These are phyloP conservation scores for Piloderma croceum DNA, from an alignment of 768 basidiomycete genomes.

Conservation along the genomic window DNA sequence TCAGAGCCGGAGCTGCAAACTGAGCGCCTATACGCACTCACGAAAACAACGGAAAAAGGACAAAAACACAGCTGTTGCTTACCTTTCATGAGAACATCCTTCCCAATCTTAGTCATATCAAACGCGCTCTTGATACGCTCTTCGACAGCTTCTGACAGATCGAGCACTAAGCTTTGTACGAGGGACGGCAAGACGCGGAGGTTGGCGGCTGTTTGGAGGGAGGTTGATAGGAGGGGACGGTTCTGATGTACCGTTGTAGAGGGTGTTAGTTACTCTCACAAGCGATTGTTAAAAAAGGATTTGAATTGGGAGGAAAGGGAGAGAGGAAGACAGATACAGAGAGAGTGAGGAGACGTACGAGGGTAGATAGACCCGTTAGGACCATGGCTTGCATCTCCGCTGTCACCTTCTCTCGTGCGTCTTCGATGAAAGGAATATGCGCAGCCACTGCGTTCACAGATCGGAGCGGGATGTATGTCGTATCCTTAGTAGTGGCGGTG, in stretches of 20 bases:
- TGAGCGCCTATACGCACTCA: too few species aligned
- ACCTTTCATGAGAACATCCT: conserved; percentile 82
- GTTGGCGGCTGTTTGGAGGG: conserved; percentile 94
- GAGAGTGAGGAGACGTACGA: conserved; percentile 53
- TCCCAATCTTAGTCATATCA: conserved; percentile 81
- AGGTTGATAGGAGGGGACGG: conserved; percentile 84
- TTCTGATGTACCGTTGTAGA: conserved; percentile 46
- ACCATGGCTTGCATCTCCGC: conserved; percentile 92
- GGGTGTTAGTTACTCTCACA: conserved; percentile 1
- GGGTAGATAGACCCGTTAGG: conserved; percentile 63
- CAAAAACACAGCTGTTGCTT: too few species aligned
- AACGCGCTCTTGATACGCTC: conserved; percentile 77
- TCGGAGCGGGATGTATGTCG: conserved; percentile 50
- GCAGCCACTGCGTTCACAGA: conserved; percentile 66
- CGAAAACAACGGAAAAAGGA: too few species aligned
- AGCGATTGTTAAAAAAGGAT: too few species aligned
- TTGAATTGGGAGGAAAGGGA: not conserved
- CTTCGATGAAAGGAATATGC: conserved; percentile 67
- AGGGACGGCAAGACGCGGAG: conserved; percentile 78
- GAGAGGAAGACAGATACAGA: not conserved
- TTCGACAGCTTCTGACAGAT: conserved; percentile 80
- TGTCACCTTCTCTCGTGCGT: conserved; percentile 63
- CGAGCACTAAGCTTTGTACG: conserved; percentile 70
- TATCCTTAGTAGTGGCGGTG: conserved; percentile 14
- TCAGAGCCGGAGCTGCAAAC: too few species aligned